Percentiles rank a stretch among this genome's conserved stretches.
phyloP scores from a whole-genome alignment of 306 rosid species.

The Echinosophora koreensis region DNA sequence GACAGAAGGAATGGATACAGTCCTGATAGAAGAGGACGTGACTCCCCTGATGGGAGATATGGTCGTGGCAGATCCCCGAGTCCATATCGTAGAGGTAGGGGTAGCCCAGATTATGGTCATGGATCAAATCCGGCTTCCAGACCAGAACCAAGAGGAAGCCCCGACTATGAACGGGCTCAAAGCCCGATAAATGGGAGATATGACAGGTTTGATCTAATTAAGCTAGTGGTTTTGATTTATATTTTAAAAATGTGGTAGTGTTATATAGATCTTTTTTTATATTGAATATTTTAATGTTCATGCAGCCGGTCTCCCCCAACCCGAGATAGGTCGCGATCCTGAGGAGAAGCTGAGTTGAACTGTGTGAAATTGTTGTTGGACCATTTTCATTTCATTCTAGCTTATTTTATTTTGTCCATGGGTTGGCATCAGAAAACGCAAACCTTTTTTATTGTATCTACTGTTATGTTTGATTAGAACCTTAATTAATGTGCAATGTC shows the following conservation, averaged over 20 bases:
- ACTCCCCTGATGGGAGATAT: slow-evolving; percentile 75
- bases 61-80: slow-evolving; percentile 81
- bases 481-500: slow-evolving; percentile 30
- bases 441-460: slow-evolving; percentile 42
- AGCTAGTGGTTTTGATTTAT: neutral
- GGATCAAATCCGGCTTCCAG: slow-evolving; percentile 72
- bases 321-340: slow-evolving; percentile 62
- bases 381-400: slow-evolving; percentile 38
- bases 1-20: slow-evolving; percentile 73
- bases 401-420: slow-evolving; percentile 40
- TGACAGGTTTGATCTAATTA: slow-evolving; percentile 59
- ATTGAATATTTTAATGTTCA: slow-evolving; percentile 31
- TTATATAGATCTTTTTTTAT: neutral
- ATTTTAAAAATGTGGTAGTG: neutral
- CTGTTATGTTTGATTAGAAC: slow-evolving; percentile 42
- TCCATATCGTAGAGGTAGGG: slow-evolving; percentile 79
- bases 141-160: slow-evolving; percentile 73
- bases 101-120: slow-evolving; percentile 84
- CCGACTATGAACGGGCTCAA: slow-evolving; percentile 63
- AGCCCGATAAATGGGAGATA: slow-evolving; percentile 77
- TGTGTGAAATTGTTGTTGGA: slow-evolving; percentile 53
- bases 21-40: slow-evolving; percentile 84
- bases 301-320: slow-evolving; percentile 80
- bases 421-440: slow-evolving; percentile 42
- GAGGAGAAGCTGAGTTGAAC: slow-evolving; percentile 45